phyloP scores from a whole-genome alignment of 768 basidiomycete genomes.

The Cystobasidium onofrii region DNA sequence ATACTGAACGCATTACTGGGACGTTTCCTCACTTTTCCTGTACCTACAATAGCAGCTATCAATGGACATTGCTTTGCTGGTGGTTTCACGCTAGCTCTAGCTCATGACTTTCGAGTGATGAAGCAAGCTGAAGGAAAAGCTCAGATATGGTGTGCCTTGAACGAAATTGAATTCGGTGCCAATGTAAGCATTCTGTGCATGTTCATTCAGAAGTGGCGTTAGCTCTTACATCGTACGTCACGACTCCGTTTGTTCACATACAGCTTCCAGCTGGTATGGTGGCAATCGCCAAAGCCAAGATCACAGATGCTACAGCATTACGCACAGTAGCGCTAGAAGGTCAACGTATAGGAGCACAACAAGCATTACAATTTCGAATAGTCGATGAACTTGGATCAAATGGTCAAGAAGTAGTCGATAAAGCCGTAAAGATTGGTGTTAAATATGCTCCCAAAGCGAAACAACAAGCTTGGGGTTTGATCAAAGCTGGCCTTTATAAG shows the following conservation, averaged over 20 bases:
- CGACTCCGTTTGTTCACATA: neutral
- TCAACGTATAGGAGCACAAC: slow-evolving; percentile 64
- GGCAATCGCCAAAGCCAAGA: slow-evolving; percentile 58
- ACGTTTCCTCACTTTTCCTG: slow-evolving; percentile 38
- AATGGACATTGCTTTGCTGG: slow-evolving; percentile 67
- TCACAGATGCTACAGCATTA: slow-evolving; percentile 53
- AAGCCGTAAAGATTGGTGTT: slow-evolving; percentile 59
- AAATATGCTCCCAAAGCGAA: slow-evolving; percentile 7
- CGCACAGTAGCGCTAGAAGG: slow-evolving; percentile 74
- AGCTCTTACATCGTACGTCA: neutral
- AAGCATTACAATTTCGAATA: slow-evolving; percentile 60
- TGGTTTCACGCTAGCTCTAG: slow-evolving; percentile 67
- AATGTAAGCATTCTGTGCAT: neutral
- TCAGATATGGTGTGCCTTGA: slow-evolving; percentile 2
- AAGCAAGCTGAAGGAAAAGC: slow-evolving; percentile 61
- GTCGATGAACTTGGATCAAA: slow-evolving; percentile 63
- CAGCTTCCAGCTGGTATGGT: slow-evolving; percentile 66
- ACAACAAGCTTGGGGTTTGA: slow-evolving; percentile 24
- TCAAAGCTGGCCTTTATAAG: slow-evolving; percentile 30
- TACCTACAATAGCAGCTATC: slow-evolving; percentile 36
- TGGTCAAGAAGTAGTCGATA: slow-evolving; percentile 54
- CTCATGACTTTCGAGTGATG: slow-evolving; percentile 84
- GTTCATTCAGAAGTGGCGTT: no score
- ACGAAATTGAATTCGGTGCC: slow-evolving; percentile 23
- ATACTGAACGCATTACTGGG: slow-evolving; percentile 31